Evolutionary conservation across 768 basidiomycete species (phyloP).

Genomic region (Russula dissimulans): DNA sequence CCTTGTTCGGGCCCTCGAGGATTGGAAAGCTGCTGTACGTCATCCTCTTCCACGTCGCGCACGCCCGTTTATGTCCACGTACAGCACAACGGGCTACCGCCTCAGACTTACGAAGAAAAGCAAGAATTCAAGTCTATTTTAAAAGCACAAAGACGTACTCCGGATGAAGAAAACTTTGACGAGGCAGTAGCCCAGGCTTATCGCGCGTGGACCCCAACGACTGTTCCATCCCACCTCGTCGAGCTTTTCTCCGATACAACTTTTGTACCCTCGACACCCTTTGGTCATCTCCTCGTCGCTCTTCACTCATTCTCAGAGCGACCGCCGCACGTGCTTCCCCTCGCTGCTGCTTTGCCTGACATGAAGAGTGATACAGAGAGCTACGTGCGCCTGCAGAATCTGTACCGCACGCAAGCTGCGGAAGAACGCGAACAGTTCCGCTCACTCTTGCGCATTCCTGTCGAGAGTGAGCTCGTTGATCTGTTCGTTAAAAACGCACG

Average conservation of each 20-base stretch:
- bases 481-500: conserved; percentile 76
- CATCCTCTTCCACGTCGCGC: background rate
- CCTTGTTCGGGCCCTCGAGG: conserved; percentile 70
- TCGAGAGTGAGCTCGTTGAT: conserved; percentile 51
- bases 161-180: conserved; percentile 96
- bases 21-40: conserved; percentile 72
- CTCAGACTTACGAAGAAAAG: conserved; percentile 50
- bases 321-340: conserved; percentile 57
- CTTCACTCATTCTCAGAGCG: conserved; percentile 54
- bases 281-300: conserved; percentile 45
- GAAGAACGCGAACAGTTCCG: conserved; percentile 48
- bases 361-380: conserved; percentile 86
- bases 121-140: conserved; percentile 68
- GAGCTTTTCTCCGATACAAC: conserved; percentile 4
- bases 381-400: conserved; percentile 76
- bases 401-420: conserved; percentile 74
- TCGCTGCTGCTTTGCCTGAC: conserved; percentile 85
- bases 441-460: conserved; percentile 36
- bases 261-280: background rate
- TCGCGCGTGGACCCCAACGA: conserved; percentile 58
- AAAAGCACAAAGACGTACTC: conserved; percentile 53
- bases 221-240: conserved; percentile 26
- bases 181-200: conserved; percentile 88
- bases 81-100: conserved; percentile 61
- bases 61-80: background rate